phyloP scores from a whole-genome alignment of 2,329 filamentous ascomycete species.

The Colletotrichum sansevieriae region DNA sequence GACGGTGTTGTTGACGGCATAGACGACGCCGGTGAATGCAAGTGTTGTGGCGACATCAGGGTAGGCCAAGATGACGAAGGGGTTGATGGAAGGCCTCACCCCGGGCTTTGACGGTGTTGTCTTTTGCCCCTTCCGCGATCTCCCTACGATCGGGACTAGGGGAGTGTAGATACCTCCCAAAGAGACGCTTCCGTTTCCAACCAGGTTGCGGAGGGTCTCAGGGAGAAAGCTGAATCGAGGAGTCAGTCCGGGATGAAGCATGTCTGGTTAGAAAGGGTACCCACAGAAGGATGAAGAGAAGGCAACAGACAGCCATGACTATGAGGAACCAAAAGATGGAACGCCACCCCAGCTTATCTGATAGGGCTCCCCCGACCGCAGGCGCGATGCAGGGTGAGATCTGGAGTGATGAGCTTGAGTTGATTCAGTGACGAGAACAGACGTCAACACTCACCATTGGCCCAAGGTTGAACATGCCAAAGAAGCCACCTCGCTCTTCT shows the following conservation, averaged over 20 bases:
- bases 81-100: slow-evolving; percentile 43
- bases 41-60: slow-evolving; percentile 49
- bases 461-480: slow-evolving; percentile 51
- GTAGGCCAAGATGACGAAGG: slow-evolving; percentile 49
- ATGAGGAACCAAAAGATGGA: slow-evolving; percentile 67
- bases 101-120: slow-evolving; percentile 7
- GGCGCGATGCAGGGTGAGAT: slow-evolving; percentile 63
- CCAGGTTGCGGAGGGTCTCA: slow-evolving; percentile 48
- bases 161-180: slow-evolving; percentile 42
- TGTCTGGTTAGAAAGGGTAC: neutral
- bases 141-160: slow-evolving; percentile 42
- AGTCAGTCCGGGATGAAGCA: neutral
- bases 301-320: slow-evolving; percentile 56
- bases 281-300: slow-evolving; percentile 50
- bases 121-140: slow-evolving; percentile 29
- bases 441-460: slow-evolving; percentile 44
- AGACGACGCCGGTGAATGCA: slow-evolving; percentile 50
- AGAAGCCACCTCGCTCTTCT: slow-evolving; percentile 50
- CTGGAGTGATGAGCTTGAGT: neutral
- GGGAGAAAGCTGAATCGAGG: slow-evolving; percentile 44
- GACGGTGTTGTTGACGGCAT: slow-evolving; percentile 50
- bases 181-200: slow-evolving; percentile 46
- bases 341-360: slow-evolving; percentile 62
- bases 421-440: neutral
- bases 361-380: slow-evolving; percentile 62